Evolutionary conservation across 192 early-diverging fungal genomes (phyloP), one percentile per base, ranked within the genome.

Genomic region (Coemansia sp.): DNA sequence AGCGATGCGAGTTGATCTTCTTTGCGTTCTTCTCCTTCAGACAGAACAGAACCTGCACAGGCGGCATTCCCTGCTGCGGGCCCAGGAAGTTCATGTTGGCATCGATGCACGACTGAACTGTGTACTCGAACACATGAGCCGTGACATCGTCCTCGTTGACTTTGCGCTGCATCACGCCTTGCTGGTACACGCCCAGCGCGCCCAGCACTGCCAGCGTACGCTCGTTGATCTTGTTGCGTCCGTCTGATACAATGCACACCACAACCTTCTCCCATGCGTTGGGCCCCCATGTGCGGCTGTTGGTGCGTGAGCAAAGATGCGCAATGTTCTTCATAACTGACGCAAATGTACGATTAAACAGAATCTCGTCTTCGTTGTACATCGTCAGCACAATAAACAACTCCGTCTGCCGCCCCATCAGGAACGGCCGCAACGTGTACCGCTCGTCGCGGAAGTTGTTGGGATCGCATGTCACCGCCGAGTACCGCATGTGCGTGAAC

Each of bases 401-500:
- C 79, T 97, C 95, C 2, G 95, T 97, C 44, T 88, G 69, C 65
- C 94, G 85, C 45, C 87, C 81, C 70, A 88, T 75, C 55, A 93
- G 82, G 62, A 87, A 85, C 59, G 84, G 95, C 14, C 95, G 87
- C 63, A 99, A 84, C 38, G 86, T 89, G 81, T 95, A 99, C 51
- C 84, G 84, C 39, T 90, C 79, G 39, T 77, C 62, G 38, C 70
- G 67, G 81, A 97, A 98, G 38, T 96, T 87, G 70, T 96, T 88
- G 5, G 95, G 90, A 69, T 94, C 89, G 76, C 88, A 90, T 12
- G 93, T 95, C 11, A 89, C 91, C 5, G 95, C 92, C 0, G 96
- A 98, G 84, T 99, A 99, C 25, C 96, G 87, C 86, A 96, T 88
- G 70, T 96, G 89, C 14, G 93, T 94, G 60, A 95, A 95, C 81